These are phyloP conservation scores for Tuber indicum DNA, from an alignment of 495 filamentous ascomycete species.

Conservation along the genomic window DNA sequence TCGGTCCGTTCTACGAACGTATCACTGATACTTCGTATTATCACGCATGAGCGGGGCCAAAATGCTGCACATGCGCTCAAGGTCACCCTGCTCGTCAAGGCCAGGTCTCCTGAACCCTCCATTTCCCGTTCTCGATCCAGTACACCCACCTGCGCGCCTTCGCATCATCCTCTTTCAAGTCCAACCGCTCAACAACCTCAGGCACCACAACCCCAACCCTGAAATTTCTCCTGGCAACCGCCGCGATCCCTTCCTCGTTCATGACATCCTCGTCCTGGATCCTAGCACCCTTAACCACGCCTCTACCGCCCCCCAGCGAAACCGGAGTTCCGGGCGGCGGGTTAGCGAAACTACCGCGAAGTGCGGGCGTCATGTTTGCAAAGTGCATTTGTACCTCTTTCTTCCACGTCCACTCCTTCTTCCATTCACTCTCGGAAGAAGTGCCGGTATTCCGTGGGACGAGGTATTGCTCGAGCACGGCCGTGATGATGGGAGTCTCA, in stretches of 20 bases:
- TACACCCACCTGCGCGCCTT: slow-evolving; percentile 58
- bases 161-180: slow-evolving; percentile 60
- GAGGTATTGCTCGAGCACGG: slow-evolving; percentile 35
- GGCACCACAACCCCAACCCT: slow-evolving; percentile 77
- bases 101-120: slow-evolving; percentile 78
- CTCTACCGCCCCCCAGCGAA: slow-evolving; percentile 46
- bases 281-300: slow-evolving; percentile 57
- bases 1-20: too few relatives aligned
- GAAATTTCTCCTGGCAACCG: slow-evolving; percentile 68
- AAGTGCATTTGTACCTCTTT: slow-evolving; percentile 79
- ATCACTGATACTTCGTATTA: too few relatives aligned
- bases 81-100: slow-evolving; percentile 48
- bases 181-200: slow-evolving; percentile 68
- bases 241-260: slow-evolving; percentile 48
- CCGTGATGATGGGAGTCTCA: slow-evolving; percentile 29
- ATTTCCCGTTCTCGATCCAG: slow-evolving; percentile 47
- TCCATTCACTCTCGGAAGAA: slow-evolving; percentile 30
- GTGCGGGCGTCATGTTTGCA: slow-evolving; percentile 70
- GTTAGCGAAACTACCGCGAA: slow-evolving; percentile 70
- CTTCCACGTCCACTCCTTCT: slow-evolving; percentile 57
- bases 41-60: too few relatives aligned
- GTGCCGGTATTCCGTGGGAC: slow-evolving; percentile 6
- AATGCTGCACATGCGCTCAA: too few relatives aligned
- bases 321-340: slow-evolving; percentile 66
- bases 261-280: slow-evolving; percentile 54